Conservation (phyloP, 1,284 basidiomycete species). For the Sphaerobolus stellatus region DNA sequence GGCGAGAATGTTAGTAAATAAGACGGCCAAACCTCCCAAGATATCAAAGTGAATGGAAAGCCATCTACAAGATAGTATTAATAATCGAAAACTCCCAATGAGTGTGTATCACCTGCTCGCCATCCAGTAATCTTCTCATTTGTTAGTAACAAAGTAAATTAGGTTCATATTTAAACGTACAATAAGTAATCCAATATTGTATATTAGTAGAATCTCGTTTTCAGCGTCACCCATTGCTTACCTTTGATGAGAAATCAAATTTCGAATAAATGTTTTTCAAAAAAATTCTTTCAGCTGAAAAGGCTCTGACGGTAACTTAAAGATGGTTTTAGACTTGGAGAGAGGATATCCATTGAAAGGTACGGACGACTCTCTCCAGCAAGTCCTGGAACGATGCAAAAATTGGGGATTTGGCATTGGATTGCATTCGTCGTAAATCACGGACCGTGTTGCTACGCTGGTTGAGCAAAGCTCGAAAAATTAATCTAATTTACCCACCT, state of each 20-base stretch:
- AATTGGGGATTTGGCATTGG: constrained; percentile 67
- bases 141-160: constrained; percentile 12
- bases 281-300: constrained; percentile 16
- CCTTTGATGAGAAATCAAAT: constrained; percentile 65
- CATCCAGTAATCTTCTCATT: constrained; percentile 26
- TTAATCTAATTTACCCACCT: constrained; percentile 27
- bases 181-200: constrained; percentile 14
- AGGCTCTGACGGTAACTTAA: constrained; percentile 14
- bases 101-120: constrained; percentile 2
- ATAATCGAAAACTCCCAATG: background rate
- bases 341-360: background rate
- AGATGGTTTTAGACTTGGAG: background rate
- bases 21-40: constrained; percentile 7
- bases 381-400: constrained; percentile 80
- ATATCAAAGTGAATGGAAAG: constrained; percentile 23
- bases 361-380: constrained; percentile 30
- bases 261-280: constrained; percentile 32
- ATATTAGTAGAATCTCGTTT: background rate
- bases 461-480: background rate
- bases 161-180: background rate
- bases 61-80: constrained; percentile 18
- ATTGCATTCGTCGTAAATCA: constrained; percentile 78
- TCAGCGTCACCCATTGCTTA: constrained; percentile 26
- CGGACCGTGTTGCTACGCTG: constrained; percentile 60
- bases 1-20: constrained; percentile 15